phyloP scores from a whole-genome alignment of 2,329 filamentous ascomycete genomes.

The Periconia sp. region DNA sequence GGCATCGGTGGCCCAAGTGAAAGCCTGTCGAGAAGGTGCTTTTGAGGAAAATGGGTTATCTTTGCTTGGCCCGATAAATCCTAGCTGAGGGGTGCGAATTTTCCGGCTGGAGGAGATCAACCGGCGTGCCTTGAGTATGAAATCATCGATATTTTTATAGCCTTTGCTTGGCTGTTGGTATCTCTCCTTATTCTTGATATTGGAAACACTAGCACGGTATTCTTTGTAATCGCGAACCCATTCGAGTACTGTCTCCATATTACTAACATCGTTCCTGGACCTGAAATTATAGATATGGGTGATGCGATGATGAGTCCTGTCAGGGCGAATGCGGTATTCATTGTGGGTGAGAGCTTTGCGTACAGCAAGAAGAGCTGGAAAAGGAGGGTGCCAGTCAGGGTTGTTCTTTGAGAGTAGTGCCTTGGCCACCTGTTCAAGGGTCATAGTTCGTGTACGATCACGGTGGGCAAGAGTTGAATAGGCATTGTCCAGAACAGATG shows the following conservation, averaged over 20 bases:
- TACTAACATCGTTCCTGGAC: slow-evolving; percentile 56
- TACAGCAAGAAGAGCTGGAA: slow-evolving; percentile 66
- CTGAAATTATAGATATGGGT: slow-evolving; percentile 66
- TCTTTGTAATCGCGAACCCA: slow-evolving; percentile 60
- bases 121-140: slow-evolving; percentile 44
- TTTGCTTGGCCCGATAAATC: slow-evolving; percentile 44
- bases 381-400: slow-evolving; percentile 28
- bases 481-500: slow-evolving; percentile 52
- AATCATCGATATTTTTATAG: slow-evolving; percentile 35
- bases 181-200: background rate
- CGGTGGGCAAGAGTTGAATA: slow-evolving; percentile 50
- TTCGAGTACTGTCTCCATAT: slow-evolving; percentile 54
- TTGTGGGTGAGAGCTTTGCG: slow-evolving; percentile 64
- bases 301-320: slow-evolving; percentile 51
- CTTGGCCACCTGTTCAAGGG: slow-evolving; percentile 49
- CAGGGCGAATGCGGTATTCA: slow-evolving; percentile 63
- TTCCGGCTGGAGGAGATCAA: slow-evolving; percentile 45
- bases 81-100: slow-evolving; percentile 35
- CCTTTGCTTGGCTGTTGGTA: slow-evolving; percentile 15
- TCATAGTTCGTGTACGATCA: slow-evolving; percentile 50
- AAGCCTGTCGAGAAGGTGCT: slow-evolving; percentile 17
- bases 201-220: slow-evolving; percentile 38
- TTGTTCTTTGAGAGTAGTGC: slow-evolving; percentile 39
- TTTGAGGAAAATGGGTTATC: slow-evolving; percentile 21
- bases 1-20: slow-evolving; percentile 17